A percentile compares a stretch with the other conserved stretches of the same genome.
Evolutionary conservation across 495 filamentous ascomycete genomes (phyloP).

Genomic region (Thermothielavioides terrestris): DNA sequence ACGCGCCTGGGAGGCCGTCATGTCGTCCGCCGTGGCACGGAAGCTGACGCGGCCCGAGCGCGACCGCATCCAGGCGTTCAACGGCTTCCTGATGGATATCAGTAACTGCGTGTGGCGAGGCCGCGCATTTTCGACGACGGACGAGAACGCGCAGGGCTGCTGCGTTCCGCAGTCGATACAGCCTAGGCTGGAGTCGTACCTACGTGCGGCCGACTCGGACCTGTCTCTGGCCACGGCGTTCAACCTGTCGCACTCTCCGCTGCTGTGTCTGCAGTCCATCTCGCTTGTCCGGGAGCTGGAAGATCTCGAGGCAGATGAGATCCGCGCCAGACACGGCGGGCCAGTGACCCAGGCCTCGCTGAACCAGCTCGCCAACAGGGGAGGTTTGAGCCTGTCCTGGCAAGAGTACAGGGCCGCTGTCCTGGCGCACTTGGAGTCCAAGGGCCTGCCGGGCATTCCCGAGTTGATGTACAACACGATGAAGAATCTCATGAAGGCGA

Average conservation of each 20-base stretch:
- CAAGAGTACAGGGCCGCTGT: constrained; percentile 69
- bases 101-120: constrained; percentile 81
- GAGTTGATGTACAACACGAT: constrained; percentile 79
- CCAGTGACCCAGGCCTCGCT: constrained; percentile 66
- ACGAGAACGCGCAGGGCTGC: constrained; percentile 66
- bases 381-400: constrained; percentile 61
- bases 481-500: constrained; percentile 54
- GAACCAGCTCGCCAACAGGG: constrained; percentile 52
- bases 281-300: constrained; percentile 60
- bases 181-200: constrained; percentile 39
- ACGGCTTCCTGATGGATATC: constrained; percentile 81
- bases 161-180: constrained; percentile 46
- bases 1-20: constrained; percentile 59
- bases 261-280: constrained; percentile 57
- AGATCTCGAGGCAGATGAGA: constrained; percentile 38
- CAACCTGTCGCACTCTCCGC: constrained; percentile 59
- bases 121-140: constrained; percentile 59
- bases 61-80: constrained; percentile 60
- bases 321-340: constrained; percentile 55
- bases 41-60: constrained; percentile 36
- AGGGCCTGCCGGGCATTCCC: constrained; percentile 56
- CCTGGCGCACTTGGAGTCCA: constrained; percentile 57
- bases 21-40: constrained; percentile 20
- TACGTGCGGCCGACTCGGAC: constrained; percentile 31
- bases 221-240: constrained; percentile 51